A percentile compares a stretch with the other conserved stretches of the same genome.
Conservation (phyloP, 768 basidiomycete species). For the Rhizopogon vesiculosus region DNA sequence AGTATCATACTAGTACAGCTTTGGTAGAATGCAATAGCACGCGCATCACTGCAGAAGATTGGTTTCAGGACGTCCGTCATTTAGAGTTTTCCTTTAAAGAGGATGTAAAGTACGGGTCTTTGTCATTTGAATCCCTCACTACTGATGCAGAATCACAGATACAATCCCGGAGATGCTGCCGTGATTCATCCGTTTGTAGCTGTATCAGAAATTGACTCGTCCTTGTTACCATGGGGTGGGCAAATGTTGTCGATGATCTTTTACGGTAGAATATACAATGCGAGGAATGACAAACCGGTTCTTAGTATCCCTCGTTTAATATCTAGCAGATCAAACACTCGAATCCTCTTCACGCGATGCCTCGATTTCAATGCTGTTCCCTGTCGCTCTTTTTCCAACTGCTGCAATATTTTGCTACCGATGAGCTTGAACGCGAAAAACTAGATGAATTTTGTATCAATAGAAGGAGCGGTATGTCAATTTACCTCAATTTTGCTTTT, state of each 20-base stretch:
- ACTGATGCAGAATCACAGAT: constrained; percentile 37
- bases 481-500: background rate
- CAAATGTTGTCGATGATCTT: constrained; percentile 53
- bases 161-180: constrained; percentile 76
- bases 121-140: background rate
- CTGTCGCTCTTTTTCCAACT: constrained; percentile 69
- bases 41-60: constrained; percentile 72
- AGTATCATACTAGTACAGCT: constrained; percentile 39
- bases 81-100: constrained; percentile 72
- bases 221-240: constrained; percentile 58
- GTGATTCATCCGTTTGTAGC: constrained; percentile 69
- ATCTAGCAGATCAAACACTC: constrained; percentile 46
- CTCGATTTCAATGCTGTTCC: constrained; percentile 87
- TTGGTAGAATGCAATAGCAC: constrained; percentile 54
- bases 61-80: constrained; percentile 94
- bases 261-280: constrained; percentile 32
- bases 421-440: constrained; percentile 78
- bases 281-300: constrained; percentile 26
- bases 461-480: constrained; percentile 59
- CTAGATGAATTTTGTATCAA: constrained; percentile 75
- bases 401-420: constrained; percentile 69
- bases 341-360: constrained; percentile 67
- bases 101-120: constrained; percentile 48
- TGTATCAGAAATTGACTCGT: constrained; percentile 64
- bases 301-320: background rate